Base-by-base conservation (phyloP, 2,329 filamentous ascomycete species). In the Fusarium hainanense region DNA sequence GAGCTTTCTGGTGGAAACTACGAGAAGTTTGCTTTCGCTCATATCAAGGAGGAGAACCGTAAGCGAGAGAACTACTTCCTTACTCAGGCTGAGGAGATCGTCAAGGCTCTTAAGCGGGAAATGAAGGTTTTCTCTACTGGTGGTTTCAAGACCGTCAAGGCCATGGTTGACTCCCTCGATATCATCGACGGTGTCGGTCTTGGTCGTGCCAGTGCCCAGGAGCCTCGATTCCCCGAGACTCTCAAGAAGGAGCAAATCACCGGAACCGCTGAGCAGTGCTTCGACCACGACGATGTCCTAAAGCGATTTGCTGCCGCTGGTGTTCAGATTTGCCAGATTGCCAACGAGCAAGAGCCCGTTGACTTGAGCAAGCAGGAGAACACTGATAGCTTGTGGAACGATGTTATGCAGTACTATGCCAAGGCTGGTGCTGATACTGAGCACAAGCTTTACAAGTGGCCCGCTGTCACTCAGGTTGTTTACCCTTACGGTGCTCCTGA, bases 1-100 rank as follows among this genome's bases (percentile, higher is more conserved):
- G 88, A 90, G 77, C 79, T 89, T 1, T 84, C 80, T 0, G 87
- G 88, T 32, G 88, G 87, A 3, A 89, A 86, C 1, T 88, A 88
- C 69, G 85, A 89, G 77, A 77, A 80, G 25, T 74, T 85, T 1
- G 85, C 82, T 0, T 87, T 87, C 65, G 72, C 69, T 0, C 83
- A 87, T 71, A 80, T 84, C 76, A 80, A 83, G 59, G 86, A 88
- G 34, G 83, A 80, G 34, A 89, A 85, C 16, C 80, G 79, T 70
- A 83, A 84, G 76, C 81, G 84, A 2, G 86, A 88, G 72, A 82
- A 84, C 11, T 88, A 87, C 80, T 89, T 89, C 79, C 74, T 89
- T 52, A 83, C 86, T 0, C 88, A 88, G 44, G 87, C 87, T 1
- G 82, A 88, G 64, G 71, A 78, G 66, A 83, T 89, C 73, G 77